Evolutionary conservation across 148 eudicot genomes (phyloP).

Genomic region (Rhododendron williamsianum): DNA sequence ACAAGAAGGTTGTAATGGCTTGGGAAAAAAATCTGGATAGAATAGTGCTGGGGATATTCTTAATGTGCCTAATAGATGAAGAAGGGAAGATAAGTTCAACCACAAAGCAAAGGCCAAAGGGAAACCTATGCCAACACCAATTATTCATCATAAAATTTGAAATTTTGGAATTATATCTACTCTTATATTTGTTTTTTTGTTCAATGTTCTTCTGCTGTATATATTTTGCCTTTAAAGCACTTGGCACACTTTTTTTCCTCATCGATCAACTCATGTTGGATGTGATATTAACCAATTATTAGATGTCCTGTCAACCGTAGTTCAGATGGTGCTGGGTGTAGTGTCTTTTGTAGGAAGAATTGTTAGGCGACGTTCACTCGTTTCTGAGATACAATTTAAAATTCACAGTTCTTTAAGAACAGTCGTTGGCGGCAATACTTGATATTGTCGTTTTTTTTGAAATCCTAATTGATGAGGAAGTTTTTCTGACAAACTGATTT

Average conservation of each 20-base stretch:
- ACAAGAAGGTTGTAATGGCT: not conserved
- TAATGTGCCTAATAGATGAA: not conserved
- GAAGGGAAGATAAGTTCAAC: not conserved
- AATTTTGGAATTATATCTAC: not conserved
- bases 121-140: not conserved
- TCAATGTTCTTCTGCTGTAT: not conserved
- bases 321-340: not conserved
- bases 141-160: not conserved
- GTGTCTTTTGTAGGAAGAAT: not conserved
- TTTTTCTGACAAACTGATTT: not conserved
- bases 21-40: not conserved
- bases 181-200: not conserved
- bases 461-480: not conserved
- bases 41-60: not conserved
- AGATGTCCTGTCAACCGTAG: not conserved
- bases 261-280: not conserved
- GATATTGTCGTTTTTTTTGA: not conserved
- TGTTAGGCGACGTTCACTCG: not conserved
- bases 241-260: not conserved
- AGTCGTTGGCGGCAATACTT: not conserved
- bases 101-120: not conserved
- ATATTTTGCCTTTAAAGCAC: not conserved
- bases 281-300: not conserved
- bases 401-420: not conserved
- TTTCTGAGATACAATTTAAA: not conserved